Evolutionary conservation across 2,329 filamentous ascomycete genomes (phyloP).

Genomic region (Arthrobotrys sinensis): DNA sequence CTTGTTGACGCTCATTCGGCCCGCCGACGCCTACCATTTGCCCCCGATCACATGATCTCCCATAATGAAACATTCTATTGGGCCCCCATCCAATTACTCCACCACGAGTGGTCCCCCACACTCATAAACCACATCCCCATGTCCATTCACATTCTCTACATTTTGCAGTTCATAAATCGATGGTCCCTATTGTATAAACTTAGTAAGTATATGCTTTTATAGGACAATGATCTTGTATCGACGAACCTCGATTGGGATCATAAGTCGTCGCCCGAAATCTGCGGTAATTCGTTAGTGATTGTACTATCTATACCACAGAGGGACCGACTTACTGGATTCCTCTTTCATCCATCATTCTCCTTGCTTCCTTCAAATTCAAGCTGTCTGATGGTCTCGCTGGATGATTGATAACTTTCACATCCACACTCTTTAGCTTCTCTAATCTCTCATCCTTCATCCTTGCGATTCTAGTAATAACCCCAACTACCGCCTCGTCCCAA

Average conservation of each 20-base stretch:
- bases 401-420: constrained; percentile 41
- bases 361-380: constrained; percentile 11
- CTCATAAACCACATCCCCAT: too few relatives aligned
- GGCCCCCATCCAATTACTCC: not conserved
- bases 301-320: too few relatives aligned
- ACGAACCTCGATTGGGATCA: constrained; percentile 22
- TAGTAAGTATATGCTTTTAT: not conserved
- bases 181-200: not conserved
- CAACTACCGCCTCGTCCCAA: constrained; percentile 32
- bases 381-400: not conserved
- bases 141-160: not conserved
- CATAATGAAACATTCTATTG: not conserved
- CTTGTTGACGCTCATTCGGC: not conserved
- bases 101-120: not conserved
- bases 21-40: constrained; percentile 6
- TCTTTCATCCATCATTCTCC: constrained; percentile 28
- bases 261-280: constrained; percentile 37
- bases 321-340: constrained; percentile 28
- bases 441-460: constrained; percentile 16
- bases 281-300: not conserved
- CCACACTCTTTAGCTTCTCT: constrained; percentile 15
- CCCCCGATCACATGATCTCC: constrained; percentile 12
- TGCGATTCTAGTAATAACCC: not conserved
- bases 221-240: not conserved
- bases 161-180: not conserved